Base-by-base conservation (phyloP, 1,284 basidiomycete species). In the Cryptococcus sp. region DNA sequence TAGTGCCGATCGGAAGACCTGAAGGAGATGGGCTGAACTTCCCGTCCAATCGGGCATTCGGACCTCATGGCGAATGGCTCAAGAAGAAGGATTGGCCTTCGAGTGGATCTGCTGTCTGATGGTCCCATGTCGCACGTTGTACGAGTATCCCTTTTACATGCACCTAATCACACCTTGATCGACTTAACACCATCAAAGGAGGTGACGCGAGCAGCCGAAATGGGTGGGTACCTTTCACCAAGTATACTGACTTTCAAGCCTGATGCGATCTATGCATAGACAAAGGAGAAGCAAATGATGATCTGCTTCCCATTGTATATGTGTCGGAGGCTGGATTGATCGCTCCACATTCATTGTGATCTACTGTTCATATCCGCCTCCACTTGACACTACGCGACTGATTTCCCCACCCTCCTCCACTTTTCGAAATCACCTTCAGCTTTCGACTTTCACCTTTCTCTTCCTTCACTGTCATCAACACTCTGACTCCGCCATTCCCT, bases 11-110 rank as follows among this genome's bases (percentile, higher is more conserved):
- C 7, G 73, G 73, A 2, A 52, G 58, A 14, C 66, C 74, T 2
- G 50, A 58, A 19, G 72, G 70, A 1, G 68, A 76, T 48, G 74
- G 74, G 0, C 28, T 72, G 14, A 54, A 69, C 31, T 75, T 63
- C 54, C 47, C 53, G 1, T 55, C 60, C 18, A 74, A 74, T 54
- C 68, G 68, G 7, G 58, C 64, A 5, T 74, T 76, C 50, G 74
- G 73, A 7, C 68, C 69, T 0, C 62, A 72, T 49, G 74, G 74
- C 2, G 67, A 74, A 52, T 71, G 74, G 66, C 53, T 72, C 32
- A 64, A 57, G 48, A 64, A 68, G 52, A 49, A 63, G 39, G 64
- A 72, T 39, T 74, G 74, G 74, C 69, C 70, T 9, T 58, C 28
- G 28, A 28, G 28, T 28, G 28, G 64, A 53, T 9, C 25, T 57